These are phyloP conservation scores for Colletotrichum liriopes DNA, from an alignment of 2,329 filamentous ascomycete species.

Conservation along the genomic window DNA sequence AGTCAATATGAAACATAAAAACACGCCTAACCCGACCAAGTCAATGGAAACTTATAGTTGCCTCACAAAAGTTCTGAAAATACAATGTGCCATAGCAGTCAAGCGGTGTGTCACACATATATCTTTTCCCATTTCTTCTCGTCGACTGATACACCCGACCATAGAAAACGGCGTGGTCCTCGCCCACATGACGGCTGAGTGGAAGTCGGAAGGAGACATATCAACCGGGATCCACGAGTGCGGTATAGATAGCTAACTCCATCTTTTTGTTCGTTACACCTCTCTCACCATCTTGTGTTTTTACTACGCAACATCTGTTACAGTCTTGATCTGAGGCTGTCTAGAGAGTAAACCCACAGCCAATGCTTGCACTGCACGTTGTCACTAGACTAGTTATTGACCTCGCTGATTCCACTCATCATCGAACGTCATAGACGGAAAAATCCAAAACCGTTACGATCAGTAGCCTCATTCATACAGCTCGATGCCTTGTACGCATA, in stretches of 20 bases:
- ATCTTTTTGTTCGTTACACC: background rate
- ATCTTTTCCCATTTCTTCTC: background rate
- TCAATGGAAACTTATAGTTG: background rate
- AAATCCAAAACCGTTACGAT: background rate
- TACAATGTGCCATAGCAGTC: background rate
- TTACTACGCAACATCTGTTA: background rate
- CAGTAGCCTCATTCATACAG: no score
- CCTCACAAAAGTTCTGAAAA: background rate
- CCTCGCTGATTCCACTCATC: background rate
- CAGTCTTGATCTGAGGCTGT: background rate
- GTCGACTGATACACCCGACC: background rate
- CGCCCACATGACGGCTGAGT: background rate
- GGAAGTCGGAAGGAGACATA: background rate
- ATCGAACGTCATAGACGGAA: background rate
- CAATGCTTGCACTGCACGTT: background rate
- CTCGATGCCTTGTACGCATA: background rate
- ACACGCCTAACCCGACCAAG: background rate
- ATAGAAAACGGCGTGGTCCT: background rate
- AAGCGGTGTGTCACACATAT: background rate
- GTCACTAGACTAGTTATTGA: background rate
- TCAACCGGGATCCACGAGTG: background rate
- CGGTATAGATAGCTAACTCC: background rate
- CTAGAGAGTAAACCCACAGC: background rate
- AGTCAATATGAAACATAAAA: background rate
- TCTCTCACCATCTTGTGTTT: background rate